phyloP scores from a whole-genome alignment of 2,329 filamentous ascomycete genomes.

The Penicillium expansum region DNA sequence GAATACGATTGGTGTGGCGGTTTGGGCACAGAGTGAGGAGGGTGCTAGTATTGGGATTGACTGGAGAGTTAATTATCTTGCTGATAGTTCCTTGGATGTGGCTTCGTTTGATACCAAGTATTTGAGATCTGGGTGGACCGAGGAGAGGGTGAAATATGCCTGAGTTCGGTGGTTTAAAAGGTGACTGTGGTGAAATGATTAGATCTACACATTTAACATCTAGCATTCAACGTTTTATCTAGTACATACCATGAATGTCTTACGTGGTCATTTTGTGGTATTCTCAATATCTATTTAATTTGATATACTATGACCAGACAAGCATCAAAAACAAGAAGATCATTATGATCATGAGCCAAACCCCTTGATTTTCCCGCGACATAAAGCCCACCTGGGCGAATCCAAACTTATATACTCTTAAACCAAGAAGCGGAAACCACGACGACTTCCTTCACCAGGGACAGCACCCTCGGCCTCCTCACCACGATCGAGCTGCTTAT shows the following conservation, averaged over 20 bases:
- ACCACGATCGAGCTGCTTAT: slow-evolving; percentile 66
- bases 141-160: slow-evolving; percentile 38
- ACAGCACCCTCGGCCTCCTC: slow-evolving; percentile 56
- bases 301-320: too few relatives aligned
- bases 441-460: slow-evolving; percentile 55
- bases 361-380: too few relatives aligned
- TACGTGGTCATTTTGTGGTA: neutral
- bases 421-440: slow-evolving; percentile 66
- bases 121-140: slow-evolving; percentile 53
- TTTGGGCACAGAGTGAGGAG: slow-evolving; percentile 59
- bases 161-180: slow-evolving; percentile 2
- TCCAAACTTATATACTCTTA: slow-evolving; percentile 28
- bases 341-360: neutral
- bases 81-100: slow-evolving; percentile 53
- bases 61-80: slow-evolving; percentile 55
- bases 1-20: slow-evolving; percentile 57
- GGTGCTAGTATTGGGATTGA: slow-evolving; percentile 52
- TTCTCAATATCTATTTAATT: neutral
- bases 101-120: slow-evolving; percentile 47
- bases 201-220: neutral
- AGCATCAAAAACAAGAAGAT: neutral
- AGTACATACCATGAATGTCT: neutral
- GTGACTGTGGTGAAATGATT: neutral
- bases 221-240: neutral
- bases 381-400: neutral